Percentiles rank a stretch among this genome's conserved stretches.
These are phyloP conservation scores for Boletellus sp. DNA, from an alignment of 768 basidiomycete genomes.

Conservation along the genomic window DNA sequence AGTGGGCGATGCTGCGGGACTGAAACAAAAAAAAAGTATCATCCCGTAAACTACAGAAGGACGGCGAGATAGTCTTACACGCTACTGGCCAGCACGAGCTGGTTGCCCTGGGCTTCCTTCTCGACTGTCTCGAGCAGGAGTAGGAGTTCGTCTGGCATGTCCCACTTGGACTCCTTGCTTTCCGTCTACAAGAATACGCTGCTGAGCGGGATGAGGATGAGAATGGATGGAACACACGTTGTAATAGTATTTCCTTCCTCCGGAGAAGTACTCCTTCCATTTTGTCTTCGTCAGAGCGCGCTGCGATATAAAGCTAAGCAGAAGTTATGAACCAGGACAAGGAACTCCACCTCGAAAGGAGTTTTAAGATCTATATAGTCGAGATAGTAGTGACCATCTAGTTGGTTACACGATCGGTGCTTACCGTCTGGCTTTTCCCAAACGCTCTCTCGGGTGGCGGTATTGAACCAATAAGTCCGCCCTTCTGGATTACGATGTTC, in stretches of 20 bases:
- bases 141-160: slow-evolving; percentile 90
- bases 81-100: slow-evolving; percentile 34
- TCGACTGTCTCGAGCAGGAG: slow-evolving; percentile 84
- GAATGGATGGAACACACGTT: slow-evolving; percentile 48
- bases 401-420: slow-evolving; percentile 16
- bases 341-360: slow-evolving; percentile 71
- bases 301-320: slow-evolving; percentile 36
- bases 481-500: slow-evolving; percentile 95
- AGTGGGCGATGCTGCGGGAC: slow-evolving; percentile 39
- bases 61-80: slow-evolving; percentile 16
- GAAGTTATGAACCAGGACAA: neutral
- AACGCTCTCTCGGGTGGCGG: slow-evolving; percentile 81
- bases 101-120: slow-evolving; percentile 53
- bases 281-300: slow-evolving; percentile 83
- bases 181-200: slow-evolving; percentile 50
- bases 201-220: slow-evolving; percentile 1
- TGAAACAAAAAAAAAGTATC: slow-evolving; percentile 1
- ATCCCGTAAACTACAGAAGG: neutral
- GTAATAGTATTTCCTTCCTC: slow-evolving; percentile 88
- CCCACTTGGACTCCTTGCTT: slow-evolving; percentile 95
- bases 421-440: slow-evolving; percentile 98
- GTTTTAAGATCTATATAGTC: slow-evolving; percentile 70
- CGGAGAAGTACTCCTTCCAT: slow-evolving; percentile 97
- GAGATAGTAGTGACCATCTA: neutral
- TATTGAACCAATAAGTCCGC: slow-evolving; percentile 98